Percentiles rank a stretch among this genome's conserved stretches.
Evolutionary conservation across 441 rosid species (phyloP).

Genomic region (Dalechampia spathulata): DNA sequence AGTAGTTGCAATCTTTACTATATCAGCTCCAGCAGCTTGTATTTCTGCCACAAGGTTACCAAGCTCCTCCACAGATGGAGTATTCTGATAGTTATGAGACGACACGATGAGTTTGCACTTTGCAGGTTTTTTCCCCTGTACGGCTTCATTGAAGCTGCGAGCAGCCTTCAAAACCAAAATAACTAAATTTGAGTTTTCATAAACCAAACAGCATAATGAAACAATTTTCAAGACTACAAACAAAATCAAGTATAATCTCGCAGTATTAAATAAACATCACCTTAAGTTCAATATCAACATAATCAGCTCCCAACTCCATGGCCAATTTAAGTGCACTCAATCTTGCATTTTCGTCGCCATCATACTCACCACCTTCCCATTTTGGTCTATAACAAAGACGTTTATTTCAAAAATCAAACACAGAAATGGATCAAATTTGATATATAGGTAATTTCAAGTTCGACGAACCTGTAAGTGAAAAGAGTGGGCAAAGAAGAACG

Average conservation of each 20-base stretch:
- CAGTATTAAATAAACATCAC: constrained; percentile 23
- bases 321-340: constrained; percentile 65
- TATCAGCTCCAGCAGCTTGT: constrained; percentile 80
- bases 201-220: no score
- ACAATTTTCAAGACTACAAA: background rate
- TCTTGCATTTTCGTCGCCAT: constrained; percentile 69
- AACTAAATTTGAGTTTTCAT: no score
- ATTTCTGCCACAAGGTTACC: constrained; percentile 65
- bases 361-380: constrained; percentile 96
- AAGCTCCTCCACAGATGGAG: constrained; percentile 80
- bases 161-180: constrained; percentile 61
- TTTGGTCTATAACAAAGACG: constrained; percentile 53
- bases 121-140: constrained; percentile 54
- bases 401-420: background rate
- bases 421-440: background rate
- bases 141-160: constrained; percentile 46
- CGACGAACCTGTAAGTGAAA: constrained; percentile 71
- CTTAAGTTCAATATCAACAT: constrained; percentile 89
- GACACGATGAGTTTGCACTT: constrained; percentile 73
- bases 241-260: background rate
- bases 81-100: constrained; percentile 70
- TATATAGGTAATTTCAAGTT: background rate
- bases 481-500: constrained; percentile 69
- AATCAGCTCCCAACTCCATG: constrained; percentile 92
- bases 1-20: constrained; percentile 89